Evolutionary conservation across 2,329 filamentous ascomycete species (phyloP).

Genomic region (Hysterium pulicare): DNA sequence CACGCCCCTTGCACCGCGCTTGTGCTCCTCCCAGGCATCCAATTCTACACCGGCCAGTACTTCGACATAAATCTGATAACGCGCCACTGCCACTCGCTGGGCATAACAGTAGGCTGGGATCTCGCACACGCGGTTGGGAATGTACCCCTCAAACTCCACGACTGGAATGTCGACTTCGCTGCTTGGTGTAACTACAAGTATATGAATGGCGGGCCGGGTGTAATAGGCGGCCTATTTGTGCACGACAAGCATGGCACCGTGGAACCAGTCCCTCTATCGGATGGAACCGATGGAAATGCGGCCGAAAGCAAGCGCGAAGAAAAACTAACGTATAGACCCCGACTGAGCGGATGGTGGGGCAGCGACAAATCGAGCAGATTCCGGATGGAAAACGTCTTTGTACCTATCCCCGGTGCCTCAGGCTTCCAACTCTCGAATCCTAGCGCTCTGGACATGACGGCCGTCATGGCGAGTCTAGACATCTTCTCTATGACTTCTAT

Average conservation of each 20-base stretch:
- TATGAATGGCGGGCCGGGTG: constrained; percentile 79
- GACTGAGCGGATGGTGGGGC: constrained; percentile 85
- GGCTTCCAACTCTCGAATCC: constrained; percentile 88
- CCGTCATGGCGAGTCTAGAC: constrained; percentile 68
- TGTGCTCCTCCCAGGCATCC: constrained; percentile 78
- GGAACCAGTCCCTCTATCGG: constrained; percentile 10
- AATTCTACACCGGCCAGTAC: constrained; percentile 88
- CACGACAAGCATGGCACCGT: constrained; percentile 69
- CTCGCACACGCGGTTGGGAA: constrained; percentile 85
- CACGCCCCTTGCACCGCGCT: constrained; percentile 72
- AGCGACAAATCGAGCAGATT: constrained; percentile 74
- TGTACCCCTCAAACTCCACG: constrained; percentile 72
- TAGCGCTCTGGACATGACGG: constrained; percentile 71
- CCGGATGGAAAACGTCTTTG: constrained; percentile 77
- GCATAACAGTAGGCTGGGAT: constrained; percentile 80
- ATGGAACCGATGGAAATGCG: neutral
- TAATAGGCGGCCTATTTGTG: constrained; percentile 77
- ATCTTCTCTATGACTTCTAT: constrained; percentile 73
- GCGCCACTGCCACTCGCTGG: constrained; percentile 66
- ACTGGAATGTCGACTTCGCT: constrained; percentile 89
- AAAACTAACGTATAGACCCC: constrained; percentile 54
- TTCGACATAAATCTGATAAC: constrained; percentile 83
- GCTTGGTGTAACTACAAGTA: constrained; percentile 96
- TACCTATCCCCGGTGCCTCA: constrained; percentile 71
- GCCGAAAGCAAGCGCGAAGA: constrained; percentile 17